Base-by-base conservation (phyloP, 176 grass and related monocot species). In the Otatea glauca region DNA sequence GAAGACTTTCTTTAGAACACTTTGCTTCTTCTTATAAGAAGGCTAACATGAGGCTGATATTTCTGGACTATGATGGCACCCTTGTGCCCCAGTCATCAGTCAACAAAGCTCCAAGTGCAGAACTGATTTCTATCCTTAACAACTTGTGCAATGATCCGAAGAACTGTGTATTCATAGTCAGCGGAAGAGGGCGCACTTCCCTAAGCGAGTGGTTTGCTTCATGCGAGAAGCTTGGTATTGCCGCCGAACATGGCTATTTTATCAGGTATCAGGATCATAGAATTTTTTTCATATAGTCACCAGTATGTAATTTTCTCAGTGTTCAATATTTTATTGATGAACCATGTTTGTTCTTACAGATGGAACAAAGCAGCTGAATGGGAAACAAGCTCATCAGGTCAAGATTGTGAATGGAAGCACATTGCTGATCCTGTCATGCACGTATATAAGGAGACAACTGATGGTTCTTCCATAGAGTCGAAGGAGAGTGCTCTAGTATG, bases 51-150 rank as follows among this genome's bases (percentile, higher is more conserved):
- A 82, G 94, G 59, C 82, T 86, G 53, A 90, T 97, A 83, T 97
- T 97, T 75, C 86, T 97, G 69, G 94, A 97, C 66, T 97, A 97
- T 60, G 94, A 97, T 86, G 94, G 94, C 21, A 97, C 94, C 14
- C 90, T 97, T 80, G 81, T 93, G 42, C 85, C 94, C 34, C 91
- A 97, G 76, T 63, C 91, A 59, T 90, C 91, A 38, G 79, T 92
- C 18, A 56, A 85, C 73, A 93, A 92, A 77, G 79, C 66, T 83
- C 94, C 94, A 55, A 84, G 87, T 23, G 27, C 65, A 56, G 94
- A 97, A 58, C 80, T 89, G 45, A 84, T 93, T 78, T 91, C 91
- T 83, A 85, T 93, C 75, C 81, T 97, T 79, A 92, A 93, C 49
- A 90, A 13, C 64, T 84, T 93, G 70, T 97, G 91, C 80, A 83